phyloP scores from a whole-genome alignment of 371 early-diverging fungal species.

The Batrachochytrium dendrobatidis region DNA sequence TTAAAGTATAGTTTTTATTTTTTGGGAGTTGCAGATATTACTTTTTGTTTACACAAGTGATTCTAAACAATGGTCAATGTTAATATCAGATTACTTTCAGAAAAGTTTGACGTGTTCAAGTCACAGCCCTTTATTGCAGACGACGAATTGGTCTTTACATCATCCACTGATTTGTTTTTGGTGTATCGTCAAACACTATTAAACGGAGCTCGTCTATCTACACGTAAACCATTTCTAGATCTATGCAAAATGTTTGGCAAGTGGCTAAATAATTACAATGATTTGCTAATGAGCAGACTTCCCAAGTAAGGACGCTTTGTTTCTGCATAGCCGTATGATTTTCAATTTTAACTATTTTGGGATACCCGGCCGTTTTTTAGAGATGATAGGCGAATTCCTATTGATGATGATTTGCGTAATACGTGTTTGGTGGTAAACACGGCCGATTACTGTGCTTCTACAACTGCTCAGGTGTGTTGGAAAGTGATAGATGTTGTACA shows the following conservation, averaged over 20 bases:
- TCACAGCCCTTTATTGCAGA: slow-evolving; percentile 47
- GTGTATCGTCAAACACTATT: slow-evolving; percentile 80
- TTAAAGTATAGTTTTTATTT: too few relatives aligned
- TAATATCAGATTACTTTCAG: slow-evolving; percentile 42
- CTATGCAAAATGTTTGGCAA: slow-evolving; percentile 60
- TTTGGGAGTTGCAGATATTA: too few relatives aligned
- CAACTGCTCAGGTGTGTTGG: slow-evolving; percentile 63
- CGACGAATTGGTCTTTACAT: slow-evolving; percentile 64
- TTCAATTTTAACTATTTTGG: not conserved
- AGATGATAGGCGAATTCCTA: slow-evolving; percentile 55
- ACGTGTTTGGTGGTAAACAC: slow-evolving; percentile 80
- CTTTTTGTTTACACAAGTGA: too few relatives aligned
- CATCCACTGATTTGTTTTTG: slow-evolving; percentile 83
- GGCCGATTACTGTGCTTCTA: slow-evolving; percentile 86
- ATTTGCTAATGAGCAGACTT: slow-evolving; percentile 56
- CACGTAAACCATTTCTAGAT: slow-evolving; percentile 69
- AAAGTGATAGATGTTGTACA: not conserved
- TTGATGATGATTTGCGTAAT: slow-evolving; percentile 53
- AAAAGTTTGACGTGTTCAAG: slow-evolving; percentile 60
- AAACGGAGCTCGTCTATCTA: slow-evolving; percentile 76
- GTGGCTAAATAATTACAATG: slow-evolving; percentile 66
- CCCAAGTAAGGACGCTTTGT: slow-evolving; percentile 46
- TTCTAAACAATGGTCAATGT: too few relatives aligned
- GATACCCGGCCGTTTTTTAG: slow-evolving; percentile 23
- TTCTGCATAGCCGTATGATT: not conserved